phyloP scores from a whole-genome alignment of 768 basidiomycete species.

The Tubosaeta sp. region DNA sequence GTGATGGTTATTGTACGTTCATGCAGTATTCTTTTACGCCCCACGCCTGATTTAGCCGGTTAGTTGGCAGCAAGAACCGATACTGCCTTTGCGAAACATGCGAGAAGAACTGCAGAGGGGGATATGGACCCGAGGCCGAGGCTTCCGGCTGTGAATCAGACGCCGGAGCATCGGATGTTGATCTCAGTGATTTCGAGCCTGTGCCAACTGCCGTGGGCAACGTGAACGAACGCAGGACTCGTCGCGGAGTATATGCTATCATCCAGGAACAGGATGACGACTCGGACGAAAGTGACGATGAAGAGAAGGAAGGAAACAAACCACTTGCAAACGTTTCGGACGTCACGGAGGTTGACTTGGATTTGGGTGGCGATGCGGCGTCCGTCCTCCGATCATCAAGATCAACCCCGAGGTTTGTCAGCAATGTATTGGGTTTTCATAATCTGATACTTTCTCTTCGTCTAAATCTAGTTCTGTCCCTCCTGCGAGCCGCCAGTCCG shows the following conservation, averaged over 20 bases:
- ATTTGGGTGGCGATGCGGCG: conserved; percentile 33
- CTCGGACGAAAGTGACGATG: conserved; percentile 59
- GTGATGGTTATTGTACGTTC: conserved; percentile 83
- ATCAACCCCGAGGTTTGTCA: conserved; percentile 27
- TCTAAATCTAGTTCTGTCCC: conserved; percentile 20
- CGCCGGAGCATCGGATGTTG: conserved; percentile 34
- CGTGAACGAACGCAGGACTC: conserved; percentile 74
- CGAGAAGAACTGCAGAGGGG: conserved; percentile 70
- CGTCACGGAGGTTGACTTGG: conserved; percentile 50
- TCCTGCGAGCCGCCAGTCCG: conserved; percentile 30
- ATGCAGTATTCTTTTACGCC: conserved; percentile 18
- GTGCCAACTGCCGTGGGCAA: conserved; percentile 52
- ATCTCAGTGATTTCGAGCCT: conserved; percentile 37
- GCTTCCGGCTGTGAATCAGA: conserved; percentile 45
- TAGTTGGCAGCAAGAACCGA: conserved; percentile 64
- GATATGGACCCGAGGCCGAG: conserved; percentile 58
- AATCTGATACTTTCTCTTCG: conserved; percentile 7
- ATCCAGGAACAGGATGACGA: conserved; percentile 55
- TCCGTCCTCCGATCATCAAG: conserved; percentile 18
- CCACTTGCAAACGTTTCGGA: conserved; percentile 46
- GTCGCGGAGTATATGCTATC: conserved; percentile 77
- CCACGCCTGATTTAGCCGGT: conserved; percentile 27
- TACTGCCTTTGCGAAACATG: conserved; percentile 86
- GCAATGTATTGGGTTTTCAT: conserved; percentile 2
- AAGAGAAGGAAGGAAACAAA: conserved; percentile 44